Evolutionary conservation across 495 filamentous ascomycete species (phyloP).

Genomic region (Penicillium coffeae): DNA sequence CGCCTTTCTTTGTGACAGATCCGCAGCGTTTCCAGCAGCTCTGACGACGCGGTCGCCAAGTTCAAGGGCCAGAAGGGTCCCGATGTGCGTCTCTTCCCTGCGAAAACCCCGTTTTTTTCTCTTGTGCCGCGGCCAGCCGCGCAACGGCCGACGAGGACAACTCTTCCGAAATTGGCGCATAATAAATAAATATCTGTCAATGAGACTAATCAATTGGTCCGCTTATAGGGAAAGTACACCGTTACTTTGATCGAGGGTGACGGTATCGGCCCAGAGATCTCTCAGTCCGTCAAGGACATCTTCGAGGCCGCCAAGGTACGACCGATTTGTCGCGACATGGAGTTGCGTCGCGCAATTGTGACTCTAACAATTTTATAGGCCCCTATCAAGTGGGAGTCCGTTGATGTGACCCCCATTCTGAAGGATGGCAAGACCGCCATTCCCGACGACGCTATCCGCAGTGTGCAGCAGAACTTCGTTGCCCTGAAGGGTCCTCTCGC

Average conservation of each 20-base stretch:
- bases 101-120: slow-evolving; percentile 19
- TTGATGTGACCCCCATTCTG: slow-evolving; percentile 88
- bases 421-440: slow-evolving; percentile 94
- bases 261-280: slow-evolving; percentile 96
- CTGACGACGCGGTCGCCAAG: slow-evolving; percentile 76
- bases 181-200: slow-evolving; percentile 4
- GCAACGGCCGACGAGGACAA: slow-evolving; percentile 5
- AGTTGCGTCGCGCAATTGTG: slow-evolving; percentile 1
- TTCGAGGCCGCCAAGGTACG: slow-evolving; percentile 88
- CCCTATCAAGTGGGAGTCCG: slow-evolving; percentile 93
- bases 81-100: slow-evolving; percentile 56
- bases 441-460: slow-evolving; percentile 82
- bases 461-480: slow-evolving; percentile 87
- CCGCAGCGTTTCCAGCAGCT: slow-evolving; percentile 49
- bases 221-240: slow-evolving; percentile 77
- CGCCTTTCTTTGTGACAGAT: slow-evolving; percentile 25
- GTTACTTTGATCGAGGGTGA: slow-evolving; percentile 98
- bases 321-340: slow-evolving; percentile 4
- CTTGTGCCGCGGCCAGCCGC: slow-evolving; percentile 22
- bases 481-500: slow-evolving; percentile 96
- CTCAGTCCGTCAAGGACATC: slow-evolving; percentile 96
- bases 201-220: slow-evolving; percentile 11
- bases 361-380: slow-evolving; percentile 56
- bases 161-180: not conserved
- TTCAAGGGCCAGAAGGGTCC: slow-evolving; percentile 86